Base-by-base conservation (phyloP, 768 basidiomycete genomes). In the Lentinula edodes region DNA sequence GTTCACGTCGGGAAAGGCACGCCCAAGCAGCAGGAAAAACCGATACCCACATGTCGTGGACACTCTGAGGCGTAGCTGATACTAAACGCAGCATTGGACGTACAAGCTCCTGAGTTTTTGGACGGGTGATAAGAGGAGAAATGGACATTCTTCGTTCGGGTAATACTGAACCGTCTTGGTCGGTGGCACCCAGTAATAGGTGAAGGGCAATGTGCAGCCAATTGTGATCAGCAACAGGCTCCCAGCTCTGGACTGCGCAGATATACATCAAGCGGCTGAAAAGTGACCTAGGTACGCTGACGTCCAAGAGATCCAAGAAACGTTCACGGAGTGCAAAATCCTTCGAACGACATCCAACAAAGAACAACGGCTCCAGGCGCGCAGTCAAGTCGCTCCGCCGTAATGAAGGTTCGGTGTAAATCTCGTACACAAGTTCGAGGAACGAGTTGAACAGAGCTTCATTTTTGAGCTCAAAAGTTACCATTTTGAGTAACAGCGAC, bases 201-300 rank as follows among this genome's bases (percentile, higher is more conserved):
- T 96, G 90, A 32, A 98, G 77, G 15, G 95, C 93, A 18, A 98
- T 81, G 65, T 91, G 88, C 38, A 95, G 88, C 97, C 97, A 99
- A 67, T 97, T 93, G 59, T 91, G 85, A 63, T 96, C 94, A 2
- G 91, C 86, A 18, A 99, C 74, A 1, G 88, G 84, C 61, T 98
- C 97, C 97, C 97, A 99, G 67, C 81, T 93, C 73, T 98, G 96
- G 15, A 95, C 89, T 28, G 91, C 94, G 42, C 96, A 78, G 64
- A 98, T 86, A 72, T 95, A 98, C 43, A 90, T 88, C 52, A 99
- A 73, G 32, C 97, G 89, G 62, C 83, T 87, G 61, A 85, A 84
- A 10, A 97, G 80, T 1, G 90, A 88, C 38, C 90, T 85, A 36
- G 95, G 92, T 54, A 98, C 84, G 69, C 90, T 95, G 67, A 86